Conservation (phyloP, 1,139 yeast species). For the Kurtzmaniella quercitrusa region DNA sequence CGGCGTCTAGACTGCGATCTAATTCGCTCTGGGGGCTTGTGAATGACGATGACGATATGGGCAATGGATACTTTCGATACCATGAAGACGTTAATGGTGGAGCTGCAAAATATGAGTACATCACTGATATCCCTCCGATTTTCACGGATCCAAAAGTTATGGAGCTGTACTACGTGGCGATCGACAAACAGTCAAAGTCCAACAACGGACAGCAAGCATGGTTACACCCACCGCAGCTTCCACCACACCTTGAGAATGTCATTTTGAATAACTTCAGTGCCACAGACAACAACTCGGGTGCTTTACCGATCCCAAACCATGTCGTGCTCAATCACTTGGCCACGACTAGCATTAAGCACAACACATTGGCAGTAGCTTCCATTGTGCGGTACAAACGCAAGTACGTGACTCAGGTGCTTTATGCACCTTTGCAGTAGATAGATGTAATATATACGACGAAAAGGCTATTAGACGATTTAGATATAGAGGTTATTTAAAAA, state of each 20-base stretch:
- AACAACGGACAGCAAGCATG: slow-evolving; percentile 68
- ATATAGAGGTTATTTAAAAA: no score
- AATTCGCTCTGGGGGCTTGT: slow-evolving; percentile 58
- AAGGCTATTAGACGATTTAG: not conserved
- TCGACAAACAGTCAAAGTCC: slow-evolving; percentile 64
- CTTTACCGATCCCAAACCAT: slow-evolving; percentile 48
- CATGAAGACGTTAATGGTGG: slow-evolving; percentile 55
- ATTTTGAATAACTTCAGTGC: slow-evolving; percentile 47
- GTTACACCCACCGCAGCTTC: slow-evolving; percentile 54
- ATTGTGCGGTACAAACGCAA: slow-evolving; percentile 46
- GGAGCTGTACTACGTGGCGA: slow-evolving; percentile 64
- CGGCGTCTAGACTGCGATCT: slow-evolving; percentile 25
- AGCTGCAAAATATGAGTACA: slow-evolving; percentile 38
- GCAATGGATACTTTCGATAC: slow-evolving; percentile 73
- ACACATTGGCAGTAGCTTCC: slow-evolving; percentile 47
- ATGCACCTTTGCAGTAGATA: slow-evolving; percentile 42
- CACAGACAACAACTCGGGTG: slow-evolving; percentile 45
- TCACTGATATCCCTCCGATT: slow-evolving; percentile 80
- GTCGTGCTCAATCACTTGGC: slow-evolving; percentile 48
- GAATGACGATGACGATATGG: slow-evolving; percentile 74
- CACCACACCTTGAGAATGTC: slow-evolving; percentile 48
- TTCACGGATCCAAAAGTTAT: slow-evolving; percentile 70
- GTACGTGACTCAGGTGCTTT: slow-evolving; percentile 47
- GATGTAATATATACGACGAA: not conserved
- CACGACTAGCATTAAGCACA: slow-evolving; percentile 46